These are phyloP conservation scores for Monilinia laxa DNA, from an alignment of 2,329 filamentous ascomycete species.

Conservation along the genomic window DNA sequence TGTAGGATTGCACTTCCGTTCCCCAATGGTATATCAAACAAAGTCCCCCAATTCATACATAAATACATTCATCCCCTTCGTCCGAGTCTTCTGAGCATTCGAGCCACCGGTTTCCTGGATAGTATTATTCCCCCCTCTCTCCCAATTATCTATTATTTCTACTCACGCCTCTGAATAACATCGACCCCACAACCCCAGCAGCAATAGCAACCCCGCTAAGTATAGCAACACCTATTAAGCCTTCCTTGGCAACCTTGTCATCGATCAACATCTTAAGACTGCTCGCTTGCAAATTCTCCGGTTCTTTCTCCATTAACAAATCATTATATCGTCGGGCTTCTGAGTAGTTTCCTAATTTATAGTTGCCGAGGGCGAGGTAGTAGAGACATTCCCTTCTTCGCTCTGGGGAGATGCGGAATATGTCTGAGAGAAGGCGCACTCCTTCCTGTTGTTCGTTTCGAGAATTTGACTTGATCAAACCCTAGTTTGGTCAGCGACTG, in stretches of 20 bases:
- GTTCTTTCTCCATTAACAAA: slow-evolving; percentile 84
- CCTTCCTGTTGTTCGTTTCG: slow-evolving; percentile 90
- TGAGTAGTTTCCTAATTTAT: slow-evolving; percentile 96
- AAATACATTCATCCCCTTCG: neutral
- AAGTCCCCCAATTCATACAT: slow-evolving; percentile 23
- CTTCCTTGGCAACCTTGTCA: slow-evolving; percentile 93
- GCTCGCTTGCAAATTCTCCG: slow-evolving; percentile 83
- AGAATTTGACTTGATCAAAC: slow-evolving; percentile 86
- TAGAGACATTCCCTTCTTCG: slow-evolving; percentile 96
- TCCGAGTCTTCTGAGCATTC: neutral
- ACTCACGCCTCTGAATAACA: slow-evolving; percentile 75
- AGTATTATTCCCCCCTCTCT: neutral
- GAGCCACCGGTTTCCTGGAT: neutral
- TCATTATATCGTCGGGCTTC: slow-evolving; percentile 96
- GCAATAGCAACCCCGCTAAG: slow-evolving; percentile 89
- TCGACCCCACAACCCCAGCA: slow-evolving; percentile 86
- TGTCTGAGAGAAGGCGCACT: slow-evolving; percentile 89
- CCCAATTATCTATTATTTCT: slow-evolving; percentile 46
- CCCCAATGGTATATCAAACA: slow-evolving; percentile 35
- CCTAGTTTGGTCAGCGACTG: slow-evolving; percentile 52
- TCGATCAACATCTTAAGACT: slow-evolving; percentile 88
- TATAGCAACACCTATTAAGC: slow-evolving; percentile 90
- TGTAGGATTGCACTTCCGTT: slow-evolving; percentile 20
- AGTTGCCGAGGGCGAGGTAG: slow-evolving; percentile 95
- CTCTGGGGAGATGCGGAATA: slow-evolving; percentile 91